Percentiles rank a stretch among this genome's conserved stretches.
These are phyloP conservation scores for Aspergillus piperis DNA, from an alignment of 2,329 filamentous ascomycete species.

Conservation along the genomic window DNA sequence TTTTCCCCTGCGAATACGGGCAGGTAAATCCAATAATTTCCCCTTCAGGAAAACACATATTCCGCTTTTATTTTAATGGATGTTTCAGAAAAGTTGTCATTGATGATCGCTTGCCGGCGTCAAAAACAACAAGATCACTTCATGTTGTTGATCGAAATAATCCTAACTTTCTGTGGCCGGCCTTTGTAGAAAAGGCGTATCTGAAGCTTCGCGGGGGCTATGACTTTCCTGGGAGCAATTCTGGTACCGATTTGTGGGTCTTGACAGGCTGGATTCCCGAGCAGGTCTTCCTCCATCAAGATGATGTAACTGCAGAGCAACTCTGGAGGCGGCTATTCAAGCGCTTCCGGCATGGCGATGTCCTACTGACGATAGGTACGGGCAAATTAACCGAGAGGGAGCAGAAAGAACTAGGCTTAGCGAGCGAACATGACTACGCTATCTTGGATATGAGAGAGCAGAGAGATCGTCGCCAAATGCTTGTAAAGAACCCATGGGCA, in stretches of 20 bases:
- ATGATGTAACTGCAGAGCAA: slow-evolving; percentile 73
- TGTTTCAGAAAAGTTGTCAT: slow-evolving; percentile 84
- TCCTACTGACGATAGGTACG: slow-evolving; percentile 87
- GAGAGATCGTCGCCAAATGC: slow-evolving; percentile 64
- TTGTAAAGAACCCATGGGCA: slow-evolving; percentile 95
- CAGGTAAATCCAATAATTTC: slow-evolving; percentile 64
- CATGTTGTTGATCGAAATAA: slow-evolving; percentile 87
- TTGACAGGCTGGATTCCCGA: slow-evolving; percentile 96
- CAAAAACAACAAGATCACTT: slow-evolving; percentile 69
- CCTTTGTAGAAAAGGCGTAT: slow-evolving; percentile 92
- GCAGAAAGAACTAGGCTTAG: slow-evolving; percentile 77
- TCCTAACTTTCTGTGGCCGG: slow-evolving; percentile 82
- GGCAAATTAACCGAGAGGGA: slow-evolving; percentile 76
- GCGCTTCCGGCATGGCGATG: slow-evolving; percentile 74
- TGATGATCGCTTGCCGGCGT: slow-evolving; percentile 84
- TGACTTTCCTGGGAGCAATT: slow-evolving; percentile 97
- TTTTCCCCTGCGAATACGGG: slow-evolving; percentile 72
- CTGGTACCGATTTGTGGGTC: slow-evolving; percentile 89
- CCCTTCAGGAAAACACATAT: slow-evolving; percentile 81
- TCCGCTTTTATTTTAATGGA: slow-evolving; percentile 94
- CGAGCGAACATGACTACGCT: slow-evolving; percentile 91
- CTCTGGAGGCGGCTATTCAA: slow-evolving; percentile 77
- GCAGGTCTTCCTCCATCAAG: slow-evolving; percentile 86
- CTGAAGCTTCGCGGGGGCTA: slow-evolving; percentile 94
- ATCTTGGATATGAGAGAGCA: slow-evolving; percentile 74